Evolutionary conservation across 768 basidiomycete genomes (phyloP), one percentile per base, ranked within the genome.

Genomic region (Russula sp.): DNA sequence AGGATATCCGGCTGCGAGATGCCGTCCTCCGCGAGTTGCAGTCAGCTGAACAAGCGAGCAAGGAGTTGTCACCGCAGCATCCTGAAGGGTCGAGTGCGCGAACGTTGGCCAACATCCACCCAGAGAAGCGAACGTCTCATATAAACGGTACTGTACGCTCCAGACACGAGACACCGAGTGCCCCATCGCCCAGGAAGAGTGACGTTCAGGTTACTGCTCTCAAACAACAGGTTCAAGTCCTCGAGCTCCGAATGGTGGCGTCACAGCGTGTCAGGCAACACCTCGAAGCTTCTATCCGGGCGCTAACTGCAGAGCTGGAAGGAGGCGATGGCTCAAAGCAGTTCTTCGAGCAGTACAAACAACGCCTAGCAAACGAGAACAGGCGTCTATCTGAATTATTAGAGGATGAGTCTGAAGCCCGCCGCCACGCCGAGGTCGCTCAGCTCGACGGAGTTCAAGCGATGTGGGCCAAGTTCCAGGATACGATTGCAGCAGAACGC

Each of bases 231-330:
- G 80, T 89, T 8, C 83, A 86, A 63, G 76, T 82, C 20, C 77
- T 87, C 18, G 86, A 87, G 65, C 75, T 87, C 48, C 83, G 83
- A 69, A 86, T 88, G 77, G 80, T 78, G 2, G 83, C 84, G 10
- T 87, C 86, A 0, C 82, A 84, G 29, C 81, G 86, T 25, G 82
- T 88, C 58, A 75, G 86, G 34, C 81, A 79, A 48, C 85, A 88
- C 66, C 75, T 88, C 10, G 84, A 87, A 66, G 74, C 74, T 5
- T 81, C 83, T 0, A 70, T 88, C 39, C 78, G 78, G 5, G 84
- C 85, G 35, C 75, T 87, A 67, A 82, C 81, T 4, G 75, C 78
- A 18, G 83, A 86, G 58, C 73, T 87, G 41, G 84, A 86, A 68
- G 81, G 77, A 56, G 82, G 77, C 63, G 85, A 87, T 64, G 86